Percentiles rank a stretch among this genome's conserved stretches.
Conservation (phyloP, 768 basidiomycete species). For the Vararia minispora region DNA sequence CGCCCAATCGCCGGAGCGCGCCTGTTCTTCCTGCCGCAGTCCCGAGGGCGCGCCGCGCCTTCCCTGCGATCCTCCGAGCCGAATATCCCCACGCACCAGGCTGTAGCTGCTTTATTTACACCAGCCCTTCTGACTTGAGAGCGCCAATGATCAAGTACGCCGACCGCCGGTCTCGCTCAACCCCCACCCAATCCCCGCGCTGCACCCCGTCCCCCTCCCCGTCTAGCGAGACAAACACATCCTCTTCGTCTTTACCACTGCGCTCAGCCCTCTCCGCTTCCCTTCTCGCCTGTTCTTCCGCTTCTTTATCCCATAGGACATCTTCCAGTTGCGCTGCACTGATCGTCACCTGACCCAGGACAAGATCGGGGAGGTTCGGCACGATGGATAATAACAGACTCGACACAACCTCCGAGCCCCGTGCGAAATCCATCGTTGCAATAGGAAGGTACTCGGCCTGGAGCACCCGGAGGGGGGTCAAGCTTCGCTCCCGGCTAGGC, state of each 20-base stretch:
- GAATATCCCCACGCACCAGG: not conserved
- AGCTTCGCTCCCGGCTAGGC: too few relatives aligned
- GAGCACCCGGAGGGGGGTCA: too few relatives aligned
- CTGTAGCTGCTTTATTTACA: too few relatives aligned
- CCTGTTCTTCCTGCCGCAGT: too few relatives aligned
- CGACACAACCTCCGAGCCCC: constrained; percentile 63
- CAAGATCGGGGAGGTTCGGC: constrained; percentile 62
- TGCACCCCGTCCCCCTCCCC: constrained; percentile 37
- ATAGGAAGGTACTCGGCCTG: constrained; percentile 80
- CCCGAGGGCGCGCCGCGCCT: too few relatives aligned
- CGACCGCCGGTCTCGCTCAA: constrained; percentile 69
- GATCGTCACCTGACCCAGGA: constrained; percentile 67
- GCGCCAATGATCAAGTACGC: constrained; percentile 75
- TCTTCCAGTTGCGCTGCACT: constrained; percentile 76
- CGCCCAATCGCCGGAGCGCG: too few relatives aligned
- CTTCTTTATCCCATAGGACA: constrained; percentile 65
- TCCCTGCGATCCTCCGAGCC: not conserved
- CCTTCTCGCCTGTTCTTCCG: constrained; percentile 30
- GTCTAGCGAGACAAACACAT: constrained; percentile 53
- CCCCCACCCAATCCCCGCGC: constrained; percentile 64
- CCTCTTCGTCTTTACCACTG: constrained; percentile 24
- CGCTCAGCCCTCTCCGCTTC: constrained; percentile 17
- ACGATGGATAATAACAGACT: constrained; percentile 66
- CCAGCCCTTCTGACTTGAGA: constrained; percentile 57
- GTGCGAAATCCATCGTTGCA: constrained; percentile 57